Base-by-base conservation (phyloP, 192 early-diverging fungal genomes). In the Allomyces arbusculus region DNA sequence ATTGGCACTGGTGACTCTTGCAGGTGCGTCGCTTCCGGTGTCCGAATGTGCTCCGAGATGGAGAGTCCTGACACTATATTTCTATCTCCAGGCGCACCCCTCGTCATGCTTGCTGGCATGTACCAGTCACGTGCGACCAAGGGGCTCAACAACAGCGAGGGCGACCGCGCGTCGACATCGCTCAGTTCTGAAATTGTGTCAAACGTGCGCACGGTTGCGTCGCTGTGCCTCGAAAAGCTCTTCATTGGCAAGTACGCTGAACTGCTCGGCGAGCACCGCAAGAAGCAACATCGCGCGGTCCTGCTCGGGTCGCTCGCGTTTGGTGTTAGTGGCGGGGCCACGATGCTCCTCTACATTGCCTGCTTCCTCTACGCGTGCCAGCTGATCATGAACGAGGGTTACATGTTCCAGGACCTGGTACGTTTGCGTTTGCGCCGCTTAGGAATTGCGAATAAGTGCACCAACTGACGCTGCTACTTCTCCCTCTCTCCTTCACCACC, bases 191-290 rank as follows among this genome's bases (percentile, higher is more conserved):
- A 96, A 75, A 86, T 89, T 3, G 87, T 94, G 28, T 74, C 80
- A 20, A 85, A 89, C 65, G 86, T 96, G 23, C 88, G 89, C 62
- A 96, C 94, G 1, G 87, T 96, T 23, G 82, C 87, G 33, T 78
- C 89, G 7, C 77, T 96, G 44, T 87, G 80, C 20, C 82, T 84
- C 63, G 85, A 92, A 72, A 69, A 75, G 23, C 70, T 73, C 24
- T 94, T 97, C 70, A 81, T 84, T 65, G 66, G 74, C 22, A 76
- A 77, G 61, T 96, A 88, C 69, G 67, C 70, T n/a, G 70, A 72
- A 1, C 83, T 81, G 62, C 84, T 86, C 66, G 68, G 77, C 1
- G 77, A 71, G n/a, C 91, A 90, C 1, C 87, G 94, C 72, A 68
- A 77, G 19, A 74, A 82, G 23, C 84, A 87, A 11, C 62, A 84